Evolutionary conservation across 1,284 basidiomycete genomes (phyloP).

Genomic region (Cryptococcus floricola): DNA sequence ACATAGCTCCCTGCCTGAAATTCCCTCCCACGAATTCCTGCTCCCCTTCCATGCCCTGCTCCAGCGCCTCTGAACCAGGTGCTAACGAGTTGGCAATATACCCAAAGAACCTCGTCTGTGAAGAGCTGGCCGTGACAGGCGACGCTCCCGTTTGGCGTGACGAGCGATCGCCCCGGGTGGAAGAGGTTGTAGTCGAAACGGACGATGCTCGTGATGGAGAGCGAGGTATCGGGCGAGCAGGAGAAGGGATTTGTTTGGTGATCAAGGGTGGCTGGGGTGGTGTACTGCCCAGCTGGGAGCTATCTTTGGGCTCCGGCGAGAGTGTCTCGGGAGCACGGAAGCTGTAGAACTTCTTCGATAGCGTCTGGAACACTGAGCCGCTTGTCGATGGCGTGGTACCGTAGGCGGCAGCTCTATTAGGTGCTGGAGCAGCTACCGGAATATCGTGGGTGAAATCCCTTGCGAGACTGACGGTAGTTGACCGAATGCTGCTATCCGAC

Average conservation of each 20-base stretch:
- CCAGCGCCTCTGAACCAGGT: background rate
- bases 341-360: constrained; percentile 23
- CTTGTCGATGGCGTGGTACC: background rate
- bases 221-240: constrained; percentile 13
- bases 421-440: background rate
- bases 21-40: constrained; percentile 16
- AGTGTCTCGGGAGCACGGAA: constrained; percentile 10
- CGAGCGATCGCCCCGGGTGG: background rate
- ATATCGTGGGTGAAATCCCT: background rate
- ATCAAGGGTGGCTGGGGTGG: background rate
- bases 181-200: constrained; percentile 11
- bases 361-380: constrained; percentile 17
- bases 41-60: constrained; percentile 8
- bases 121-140: constrained; percentile 1
- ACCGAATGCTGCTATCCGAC: constrained; percentile 84
- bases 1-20: constrained; percentile 12
- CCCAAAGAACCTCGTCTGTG: constrained; percentile 14
- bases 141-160: background rate
- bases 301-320: background rate
- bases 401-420: constrained; percentile 9
- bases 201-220: constrained; percentile 12
- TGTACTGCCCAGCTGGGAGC: background rate
- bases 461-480: constrained; percentile 59
- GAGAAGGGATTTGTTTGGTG: constrained; percentile 7
- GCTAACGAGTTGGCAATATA: constrained; percentile 16